Percentiles rank a stretch among this genome's conserved stretches.
Evolutionary conservation across 495 filamentous ascomycete genomes (phyloP).

Genomic region (Daldinia grandis): DNA sequence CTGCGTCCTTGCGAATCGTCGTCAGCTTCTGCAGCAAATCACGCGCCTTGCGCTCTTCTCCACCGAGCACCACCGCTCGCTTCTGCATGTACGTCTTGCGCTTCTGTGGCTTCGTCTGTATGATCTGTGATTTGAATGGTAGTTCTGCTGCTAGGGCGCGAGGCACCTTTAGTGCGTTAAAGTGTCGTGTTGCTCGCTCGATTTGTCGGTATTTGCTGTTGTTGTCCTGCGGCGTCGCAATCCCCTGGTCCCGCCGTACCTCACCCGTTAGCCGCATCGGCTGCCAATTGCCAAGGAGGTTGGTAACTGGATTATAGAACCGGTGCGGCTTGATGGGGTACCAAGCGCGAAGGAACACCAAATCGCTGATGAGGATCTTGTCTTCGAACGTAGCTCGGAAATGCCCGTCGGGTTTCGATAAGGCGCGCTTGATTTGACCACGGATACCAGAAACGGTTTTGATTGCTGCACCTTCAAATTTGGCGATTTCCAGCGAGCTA

Average conservation of each 20-base stretch:
- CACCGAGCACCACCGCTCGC: constrained; percentile 80
- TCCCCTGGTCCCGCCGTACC: constrained; percentile 77
- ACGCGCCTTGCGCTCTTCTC: constrained; percentile 86
- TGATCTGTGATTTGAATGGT: constrained; percentile 92
- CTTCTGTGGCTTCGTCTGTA: constrained; percentile 77
- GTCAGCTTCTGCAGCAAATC: constrained; percentile 94
- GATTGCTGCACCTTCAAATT: constrained; percentile 96
- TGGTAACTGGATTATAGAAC: constrained; percentile 97
- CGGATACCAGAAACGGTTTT: constrained; percentile 94
- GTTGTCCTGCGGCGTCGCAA: constrained; percentile 78
- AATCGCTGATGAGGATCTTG: constrained; percentile 95
- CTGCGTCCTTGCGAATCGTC: constrained; percentile 89
- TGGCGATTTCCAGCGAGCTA: constrained; percentile 89
- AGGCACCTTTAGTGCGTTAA: constrained; percentile 93
- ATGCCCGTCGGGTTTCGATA: constrained; percentile 90
- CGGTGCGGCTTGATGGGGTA: constrained; percentile 92
- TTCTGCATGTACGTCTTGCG: constrained; percentile 92
- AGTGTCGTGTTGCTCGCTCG: constrained; percentile 81
- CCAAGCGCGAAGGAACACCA: constrained; percentile 95
- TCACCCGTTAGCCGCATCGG: constrained; percentile 95
- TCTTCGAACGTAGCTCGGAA: constrained; percentile 98
- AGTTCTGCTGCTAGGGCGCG: constrained; percentile 83
- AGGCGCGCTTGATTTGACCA: constrained; percentile 93
- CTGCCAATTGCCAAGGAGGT: constrained; percentile 83
- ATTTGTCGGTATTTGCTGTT: constrained; percentile 86